Conservation (phyloP, 768 basidiomycete genomes). For the Sarcodon aspratus region DNA sequence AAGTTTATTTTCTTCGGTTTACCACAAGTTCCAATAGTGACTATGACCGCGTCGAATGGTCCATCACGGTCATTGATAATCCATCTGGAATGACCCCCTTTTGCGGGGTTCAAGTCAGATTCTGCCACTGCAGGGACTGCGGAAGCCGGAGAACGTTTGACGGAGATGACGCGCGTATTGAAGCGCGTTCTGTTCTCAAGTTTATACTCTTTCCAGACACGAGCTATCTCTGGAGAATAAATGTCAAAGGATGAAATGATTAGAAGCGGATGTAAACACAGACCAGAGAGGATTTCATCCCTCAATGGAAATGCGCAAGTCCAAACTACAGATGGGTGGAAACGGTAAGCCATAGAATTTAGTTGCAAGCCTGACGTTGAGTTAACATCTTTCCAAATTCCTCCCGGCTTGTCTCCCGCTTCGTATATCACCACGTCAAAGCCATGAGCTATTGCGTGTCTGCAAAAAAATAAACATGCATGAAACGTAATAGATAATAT, state of each 20-base stretch:
- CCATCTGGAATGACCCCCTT: conserved; percentile 25
- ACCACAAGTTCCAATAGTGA: conserved; percentile 38
- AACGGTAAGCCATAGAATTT: conserved; percentile 39
- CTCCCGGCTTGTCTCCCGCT: conserved; percentile 21
- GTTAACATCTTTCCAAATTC: conserved; percentile 42
- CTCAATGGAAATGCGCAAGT: conserved; percentile 29
- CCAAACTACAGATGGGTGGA: conserved; percentile 36
- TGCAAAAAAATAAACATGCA: too few species aligned
- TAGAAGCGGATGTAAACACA: neutral
- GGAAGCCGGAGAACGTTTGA: conserved; percentile 15
- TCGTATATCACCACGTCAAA: conserved; percentile 44
- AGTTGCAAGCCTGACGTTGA: conserved; percentile 38
- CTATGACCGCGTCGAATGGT: conserved; percentile 38
- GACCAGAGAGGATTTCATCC: conserved; percentile 39
- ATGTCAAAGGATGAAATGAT: neutral
- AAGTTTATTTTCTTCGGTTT: conserved; percentile 31
- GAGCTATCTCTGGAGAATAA: conserved; percentile 19
- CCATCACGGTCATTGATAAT: conserved; percentile 31
- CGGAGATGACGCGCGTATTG: conserved; percentile 28
- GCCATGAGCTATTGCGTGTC: conserved; percentile 34
- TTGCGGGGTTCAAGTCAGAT: conserved; percentile 4
- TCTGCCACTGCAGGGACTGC: conserved; percentile 3
- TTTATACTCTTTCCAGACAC: conserved; percentile 38
- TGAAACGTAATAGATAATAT: too few species aligned
- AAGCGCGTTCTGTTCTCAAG: conserved; percentile 34